Percentiles rank a stretch among this genome's conserved stretches.
These are phyloP conservation scores for Blastocystis hominis DNA, from an alignment of 352 stramenopile species.

Conservation along the genomic window DNA sequence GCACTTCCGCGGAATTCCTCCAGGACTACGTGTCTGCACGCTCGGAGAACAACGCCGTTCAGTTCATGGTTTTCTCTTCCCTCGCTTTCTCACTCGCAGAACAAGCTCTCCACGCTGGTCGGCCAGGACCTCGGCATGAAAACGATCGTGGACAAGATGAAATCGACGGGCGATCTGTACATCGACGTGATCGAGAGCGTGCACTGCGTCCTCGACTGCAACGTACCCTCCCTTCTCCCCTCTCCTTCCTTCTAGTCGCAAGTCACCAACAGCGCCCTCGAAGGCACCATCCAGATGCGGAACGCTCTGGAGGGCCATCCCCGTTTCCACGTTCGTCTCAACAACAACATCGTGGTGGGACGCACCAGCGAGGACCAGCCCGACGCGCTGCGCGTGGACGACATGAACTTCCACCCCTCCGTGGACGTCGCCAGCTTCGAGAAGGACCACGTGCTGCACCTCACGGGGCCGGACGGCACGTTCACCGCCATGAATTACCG, in stretches of 20 bases:
- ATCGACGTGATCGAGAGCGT: conserved; percentile 42
- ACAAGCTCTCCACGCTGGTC: neutral
- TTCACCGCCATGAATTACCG: conserved; percentile 52
- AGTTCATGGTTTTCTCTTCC: neutral
- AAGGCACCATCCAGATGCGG: conserved; percentile 10
- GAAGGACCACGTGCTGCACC: conserved; percentile 15
- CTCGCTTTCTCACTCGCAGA: neutral
- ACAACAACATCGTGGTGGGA: conserved; percentile 2
- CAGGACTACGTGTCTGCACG: neutral
- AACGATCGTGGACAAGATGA: conserved; percentile 4
- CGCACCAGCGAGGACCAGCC: neutral
- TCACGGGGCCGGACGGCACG: conserved; percentile 1
- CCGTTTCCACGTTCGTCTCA: conserved; percentile 5
- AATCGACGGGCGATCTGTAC: neutral
- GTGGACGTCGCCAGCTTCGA: conserved; percentile 28
- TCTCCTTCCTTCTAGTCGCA: neutral
- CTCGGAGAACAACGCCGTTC: neutral
- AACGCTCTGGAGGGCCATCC: conserved; percentile 30
- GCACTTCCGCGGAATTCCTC: neutral
- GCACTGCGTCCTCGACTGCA: neutral
- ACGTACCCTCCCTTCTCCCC: neutral
- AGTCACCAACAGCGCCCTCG: conserved; percentile 38
- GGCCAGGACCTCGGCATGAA: conserved; percentile 19
- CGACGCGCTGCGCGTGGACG: neutral
- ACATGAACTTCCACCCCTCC: conserved; percentile 43